These are phyloP conservation scores for Aspergillus intermedius DNA, from an alignment of 2,329 filamentous ascomycete genomes.

Conservation along the genomic window DNA sequence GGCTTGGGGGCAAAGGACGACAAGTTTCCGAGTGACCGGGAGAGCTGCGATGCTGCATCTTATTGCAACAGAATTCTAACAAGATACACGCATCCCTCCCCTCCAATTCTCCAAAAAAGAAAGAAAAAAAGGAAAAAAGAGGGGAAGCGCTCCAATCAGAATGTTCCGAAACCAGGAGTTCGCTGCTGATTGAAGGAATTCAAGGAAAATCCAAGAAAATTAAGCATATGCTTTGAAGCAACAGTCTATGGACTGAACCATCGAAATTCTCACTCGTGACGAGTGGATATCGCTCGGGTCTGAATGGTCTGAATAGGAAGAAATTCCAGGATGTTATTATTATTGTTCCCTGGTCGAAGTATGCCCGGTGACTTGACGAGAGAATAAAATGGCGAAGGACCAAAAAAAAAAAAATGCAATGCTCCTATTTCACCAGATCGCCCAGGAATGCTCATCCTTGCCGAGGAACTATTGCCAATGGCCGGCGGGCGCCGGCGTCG, in stretches of 20 bases:
- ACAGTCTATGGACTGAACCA: neutral
- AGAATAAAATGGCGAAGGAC: neutral
- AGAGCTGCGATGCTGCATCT: neutral
- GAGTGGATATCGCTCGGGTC: neutral
- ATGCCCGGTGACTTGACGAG: neutral
- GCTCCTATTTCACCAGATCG: neutral
- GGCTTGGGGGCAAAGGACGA: neutral
- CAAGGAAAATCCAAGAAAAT: neutral
- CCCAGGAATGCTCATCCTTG: constrained; percentile 16
- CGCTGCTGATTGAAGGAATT: constrained; percentile 1
- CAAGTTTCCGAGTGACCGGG: neutral
- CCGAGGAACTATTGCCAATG: constrained; percentile 33
- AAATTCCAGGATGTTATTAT: neutral
- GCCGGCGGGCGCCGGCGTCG: constrained; percentile 29
- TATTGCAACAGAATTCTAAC: neutral
- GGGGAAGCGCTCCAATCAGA: constrained; percentile 1
- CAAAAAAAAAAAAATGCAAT: too few relatives aligned
- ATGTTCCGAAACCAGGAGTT: neutral
- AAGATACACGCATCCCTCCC: neutral
- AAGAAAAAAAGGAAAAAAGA: neutral
- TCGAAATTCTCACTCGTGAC: neutral
- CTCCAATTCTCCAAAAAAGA: neutral
- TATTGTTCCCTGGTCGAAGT: neutral
- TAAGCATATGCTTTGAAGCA: neutral
- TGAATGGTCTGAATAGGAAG: neutral